Evolutionary conservation across 257 asterid species (phyloP), one percentile per base, ranked within the genome.

Genomic region (Solanum tarijense): DNA sequence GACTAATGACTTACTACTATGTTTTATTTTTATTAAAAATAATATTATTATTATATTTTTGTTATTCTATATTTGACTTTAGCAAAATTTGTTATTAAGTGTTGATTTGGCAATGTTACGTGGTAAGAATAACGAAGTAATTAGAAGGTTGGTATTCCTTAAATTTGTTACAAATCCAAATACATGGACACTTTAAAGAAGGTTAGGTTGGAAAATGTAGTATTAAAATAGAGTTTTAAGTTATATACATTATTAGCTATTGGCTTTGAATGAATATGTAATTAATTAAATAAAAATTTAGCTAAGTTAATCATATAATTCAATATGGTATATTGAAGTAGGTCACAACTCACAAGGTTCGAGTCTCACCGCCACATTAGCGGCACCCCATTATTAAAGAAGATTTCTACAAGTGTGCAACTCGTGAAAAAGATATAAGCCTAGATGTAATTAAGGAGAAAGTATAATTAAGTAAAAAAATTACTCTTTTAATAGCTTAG

Each of bases 41-140:
- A 23, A 2, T 23, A 52, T 52, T 52, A 52, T 16, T 52, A 2
- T 35, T 34, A 71, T 71, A 58, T 69, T 69, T 69, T 69, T 69
- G 5, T 74, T 34, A 35, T 76, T 23, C 9, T 79, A 25, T 41
- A 23, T 48, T 88, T 87, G 90, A 88, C 90, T 88, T 83, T 55
- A 65, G 65, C 39, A 14, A 23, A 38, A 62, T 62, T 18, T 83
- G 5, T 83, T 20, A 62, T 62, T 1, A 62, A 21, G 23, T 43
- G 9, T 71, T 88, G 87, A 75, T n/a, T 18, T 48, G 39, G 60
- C 43, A 60, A 23, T 58, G 55, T 5, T 34, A 18, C 81, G 76
- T 82, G 52, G 38, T 58, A 65, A 72, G 43, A 25, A 13, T 9
- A 13, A 48, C 29, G 35, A 39, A n/a, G 35, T 78, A 39, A 35